A percentile compares a stretch with the other conserved stretches of the same genome.
Conservation (phyloP, 2,329 filamentous ascomycete genomes). For the Pseudogymnoascus sp. region DNA sequence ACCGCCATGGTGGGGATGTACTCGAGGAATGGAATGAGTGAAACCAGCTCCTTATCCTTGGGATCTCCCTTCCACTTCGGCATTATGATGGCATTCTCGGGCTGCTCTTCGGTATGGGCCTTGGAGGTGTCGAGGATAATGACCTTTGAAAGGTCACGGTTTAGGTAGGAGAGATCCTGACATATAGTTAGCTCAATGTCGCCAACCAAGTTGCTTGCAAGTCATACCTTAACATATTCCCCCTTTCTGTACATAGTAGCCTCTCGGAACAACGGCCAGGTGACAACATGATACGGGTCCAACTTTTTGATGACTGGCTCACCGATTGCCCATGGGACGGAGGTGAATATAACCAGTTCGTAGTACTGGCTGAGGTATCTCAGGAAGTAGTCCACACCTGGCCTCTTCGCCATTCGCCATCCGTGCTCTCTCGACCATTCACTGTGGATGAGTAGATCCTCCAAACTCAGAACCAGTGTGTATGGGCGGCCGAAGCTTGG, state of each 20-base stretch:
- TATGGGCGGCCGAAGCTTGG: conserved; percentile 77
- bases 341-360: conserved; percentile 93
- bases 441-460: conserved; percentile 89
- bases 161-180: conserved; percentile 93
- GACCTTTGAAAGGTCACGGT: conserved; percentile 90
- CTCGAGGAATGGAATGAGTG: conserved; percentile 91
- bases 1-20: conserved; percentile 93
- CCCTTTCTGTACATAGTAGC: conserved; percentile 96
- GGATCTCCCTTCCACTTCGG: conserved; percentile 82
- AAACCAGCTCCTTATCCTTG: conserved; percentile 77
- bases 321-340: conserved; percentile 71
- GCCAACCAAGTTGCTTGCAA: neutral
- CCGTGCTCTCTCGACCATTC: conserved; percentile 92
- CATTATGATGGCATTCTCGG: conserved; percentile 91
- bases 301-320: conserved; percentile 87
- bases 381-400: conserved; percentile 93
- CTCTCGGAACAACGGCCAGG: conserved; percentile 90
- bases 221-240: conserved; percentile 81
- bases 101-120: conserved; percentile 75
- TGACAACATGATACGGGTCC: conserved; percentile 89
- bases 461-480: conserved; percentile 83
- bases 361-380: conserved; percentile 97
- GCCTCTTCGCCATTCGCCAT: conserved; percentile 90
- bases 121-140: conserved; percentile 87
- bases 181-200: conserved; percentile 18